Base-by-base conservation (phyloP, 2,329 filamentous ascomycete genomes). In the Xylaria multiplex region DNA sequence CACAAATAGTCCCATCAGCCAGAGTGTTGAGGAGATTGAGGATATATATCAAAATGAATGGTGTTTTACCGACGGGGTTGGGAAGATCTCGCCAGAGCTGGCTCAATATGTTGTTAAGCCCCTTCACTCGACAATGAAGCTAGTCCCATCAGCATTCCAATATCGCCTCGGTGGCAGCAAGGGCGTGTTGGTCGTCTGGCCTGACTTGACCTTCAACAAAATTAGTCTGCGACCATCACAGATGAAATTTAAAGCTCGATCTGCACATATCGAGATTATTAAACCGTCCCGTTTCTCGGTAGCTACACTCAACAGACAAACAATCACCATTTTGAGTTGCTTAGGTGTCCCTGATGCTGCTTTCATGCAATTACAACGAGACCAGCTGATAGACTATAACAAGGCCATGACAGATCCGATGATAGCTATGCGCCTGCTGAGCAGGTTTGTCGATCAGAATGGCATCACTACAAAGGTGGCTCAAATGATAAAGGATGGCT, bases 81-180 rank as follows among this genome's bases (percentile, higher is more conserved):
- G 96, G 1, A 96, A 93, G 75, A 93, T 99, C n/a, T 97, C 95
- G 0, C 80, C 79, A 0, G 90, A 92, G 65, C 81, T 97, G 24
- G 92, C 93, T 0, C 82, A 88, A 32, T 87, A 96, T 79, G 88
- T 96, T 50, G 86, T 90, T 8, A 81, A 86, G 14, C 91, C 96
- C 69, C 86, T 96, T 67, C 85, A 85, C 0, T 76, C 93, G 35
- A 80, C 83, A 22, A 83, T 84, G 13, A 78, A 85, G 1, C 79
- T 83, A 1, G 81, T 87, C 5, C 94, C 96, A 0, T 97, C 93
- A 0, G 91, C 92, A 0, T 95, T 92, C 70, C 96, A 99, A 73
- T 97, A 98, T 73, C 91, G 96, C 7, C 88, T 97, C 73, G 94
- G 93, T 8, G 96, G 96, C 1, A 94, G 90, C 80, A 99, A 99